Evolutionary conservation across 768 basidiomycete genomes (phyloP).

Genomic region (Mycena polygramma): DNA sequence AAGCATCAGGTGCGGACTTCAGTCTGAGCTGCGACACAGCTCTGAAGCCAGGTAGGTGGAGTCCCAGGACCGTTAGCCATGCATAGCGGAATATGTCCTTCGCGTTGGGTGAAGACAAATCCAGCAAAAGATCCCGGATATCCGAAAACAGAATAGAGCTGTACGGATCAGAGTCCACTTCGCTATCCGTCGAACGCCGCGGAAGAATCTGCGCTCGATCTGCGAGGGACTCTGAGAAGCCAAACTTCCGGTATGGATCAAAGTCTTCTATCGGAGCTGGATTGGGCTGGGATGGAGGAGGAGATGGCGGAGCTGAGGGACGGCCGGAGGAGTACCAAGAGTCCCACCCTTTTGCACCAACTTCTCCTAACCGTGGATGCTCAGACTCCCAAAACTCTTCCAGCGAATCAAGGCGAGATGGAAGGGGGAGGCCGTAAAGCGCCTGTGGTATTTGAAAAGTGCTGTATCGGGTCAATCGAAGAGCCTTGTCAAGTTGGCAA

Average conservation of each 20-base stretch:
- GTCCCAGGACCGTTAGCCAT: slow-evolving; percentile 80
- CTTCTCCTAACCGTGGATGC: slow-evolving; percentile 80
- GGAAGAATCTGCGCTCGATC: slow-evolving; percentile 64
- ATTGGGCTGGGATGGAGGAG: slow-evolving; percentile 24
- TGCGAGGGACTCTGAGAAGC: slow-evolving; percentile 62
- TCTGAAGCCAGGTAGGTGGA: slow-evolving; percentile 78
- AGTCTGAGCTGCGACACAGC: slow-evolving; percentile 51
- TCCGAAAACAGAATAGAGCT: slow-evolving; percentile 80
- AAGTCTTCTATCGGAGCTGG: slow-evolving; percentile 43
- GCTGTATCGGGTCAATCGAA: slow-evolving; percentile 50
- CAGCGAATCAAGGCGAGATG: slow-evolving; percentile 66
- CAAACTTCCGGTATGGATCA: slow-evolving; percentile 82
- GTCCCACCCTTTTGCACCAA: slow-evolving; percentile 75
- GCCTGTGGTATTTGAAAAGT: slow-evolving; percentile 67
- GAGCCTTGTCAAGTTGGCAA: not conserved
- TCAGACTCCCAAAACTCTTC: slow-evolving; percentile 92
- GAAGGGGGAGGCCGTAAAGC: slow-evolving; percentile 59
- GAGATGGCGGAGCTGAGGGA: slow-evolving; percentile 28
- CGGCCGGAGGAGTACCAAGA: slow-evolving; percentile 64
- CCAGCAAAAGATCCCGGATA: slow-evolving; percentile 69
- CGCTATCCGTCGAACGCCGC: slow-evolving; percentile 65
- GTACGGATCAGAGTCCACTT: slow-evolving; percentile 74
- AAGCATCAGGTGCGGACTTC: slow-evolving; percentile 32
- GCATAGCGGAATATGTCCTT: slow-evolving; percentile 72
- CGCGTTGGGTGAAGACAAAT: slow-evolving; percentile 57